phyloP scores from a whole-genome alignment of 1,284 basidiomycete species.

The Earliella scabrosa region DNA sequence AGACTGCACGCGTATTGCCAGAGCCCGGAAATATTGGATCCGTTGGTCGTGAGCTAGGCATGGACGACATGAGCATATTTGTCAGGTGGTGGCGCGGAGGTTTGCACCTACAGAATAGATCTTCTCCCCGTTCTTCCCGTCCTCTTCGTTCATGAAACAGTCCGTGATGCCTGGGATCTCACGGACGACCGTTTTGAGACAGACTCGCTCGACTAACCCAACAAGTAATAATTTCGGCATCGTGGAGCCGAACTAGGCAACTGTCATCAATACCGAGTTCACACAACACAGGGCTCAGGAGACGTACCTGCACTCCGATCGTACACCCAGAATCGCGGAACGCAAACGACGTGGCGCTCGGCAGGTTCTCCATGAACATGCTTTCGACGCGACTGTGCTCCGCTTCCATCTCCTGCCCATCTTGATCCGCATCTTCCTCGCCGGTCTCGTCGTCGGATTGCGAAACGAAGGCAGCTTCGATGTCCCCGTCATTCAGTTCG shows the following conservation, averaged over 20 bases:
- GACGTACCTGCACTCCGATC: constrained; percentile 81
- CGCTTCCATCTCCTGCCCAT: constrained; percentile 31
- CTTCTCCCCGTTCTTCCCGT: constrained; percentile 53
- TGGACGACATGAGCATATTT: constrained; percentile 2
- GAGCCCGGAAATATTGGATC: constrained; percentile 90
- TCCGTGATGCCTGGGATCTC: constrained; percentile 88
- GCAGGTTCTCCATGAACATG: constrained; percentile 56
- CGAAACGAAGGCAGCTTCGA: constrained; percentile 72
- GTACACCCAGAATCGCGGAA: constrained; percentile 79
- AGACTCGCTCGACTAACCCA: constrained; percentile 88
- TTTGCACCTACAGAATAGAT: constrained; percentile 48
- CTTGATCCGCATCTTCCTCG: constrained; percentile 25
- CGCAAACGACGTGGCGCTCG: constrained; percentile 69
- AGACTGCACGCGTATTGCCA: constrained; percentile 83
- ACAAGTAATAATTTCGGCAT: constrained; percentile 92
- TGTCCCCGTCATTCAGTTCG: constrained; percentile 61
- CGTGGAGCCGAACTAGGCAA: constrained; percentile 61
- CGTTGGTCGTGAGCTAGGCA: constrained; percentile 78
- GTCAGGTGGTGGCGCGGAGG: background rate
- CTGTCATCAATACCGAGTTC: constrained; percentile 11
- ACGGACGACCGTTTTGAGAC: constrained; percentile 82
- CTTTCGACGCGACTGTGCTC: constrained; percentile 52
- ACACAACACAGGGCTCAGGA: background rate
- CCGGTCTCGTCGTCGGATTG: constrained; percentile 46
- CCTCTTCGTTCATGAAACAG: constrained; percentile 75